Conservation (phyloP, 2,329 filamentous ascomycete genomes). For the Huntiella omanensis region DNA sequence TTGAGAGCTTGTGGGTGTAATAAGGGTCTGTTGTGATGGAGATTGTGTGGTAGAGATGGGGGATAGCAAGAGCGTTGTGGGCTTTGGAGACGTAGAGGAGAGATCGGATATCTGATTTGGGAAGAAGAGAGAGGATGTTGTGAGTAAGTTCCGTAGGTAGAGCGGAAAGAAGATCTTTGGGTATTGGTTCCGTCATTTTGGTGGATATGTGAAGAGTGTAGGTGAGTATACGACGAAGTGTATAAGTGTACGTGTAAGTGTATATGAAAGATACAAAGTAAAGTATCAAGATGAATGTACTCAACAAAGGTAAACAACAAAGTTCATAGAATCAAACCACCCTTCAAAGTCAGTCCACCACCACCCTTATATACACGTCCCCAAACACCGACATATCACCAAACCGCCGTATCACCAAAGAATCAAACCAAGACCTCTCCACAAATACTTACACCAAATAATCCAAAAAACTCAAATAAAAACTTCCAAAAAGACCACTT, state of each 20-base stretch:
- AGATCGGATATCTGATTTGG: not conserved
- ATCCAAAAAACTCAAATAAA: no score
- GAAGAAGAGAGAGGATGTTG: slow-evolving; percentile 4
- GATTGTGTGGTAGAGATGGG: slow-evolving; percentile 7
- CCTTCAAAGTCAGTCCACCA: no score
- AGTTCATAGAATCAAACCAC: no score
- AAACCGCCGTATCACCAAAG: no score
- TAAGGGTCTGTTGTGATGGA: slow-evolving; percentile 8
- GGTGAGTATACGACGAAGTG: no score
- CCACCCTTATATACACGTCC: no score
- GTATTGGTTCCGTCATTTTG: slow-evolving; percentile 5
- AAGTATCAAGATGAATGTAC: not conserved
- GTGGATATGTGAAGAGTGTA: not conserved
- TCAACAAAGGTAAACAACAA: not conserved
- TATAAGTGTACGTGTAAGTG: not conserved
- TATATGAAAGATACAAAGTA: not conserved
- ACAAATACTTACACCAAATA: no score
- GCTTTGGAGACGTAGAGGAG: slow-evolving; percentile 1
- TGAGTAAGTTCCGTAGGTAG: slow-evolving; percentile 7
- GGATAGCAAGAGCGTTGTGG: slow-evolving; percentile 2
- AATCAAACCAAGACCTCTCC: no score
- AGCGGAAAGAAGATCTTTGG: slow-evolving; percentile 2
- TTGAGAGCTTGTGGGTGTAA: slow-evolving; percentile 9
- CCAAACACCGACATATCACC: no score
- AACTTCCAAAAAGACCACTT: no score